Base-by-base conservation (phyloP, 73 alveolate species). In the Paramecium caudatum region DNA sequence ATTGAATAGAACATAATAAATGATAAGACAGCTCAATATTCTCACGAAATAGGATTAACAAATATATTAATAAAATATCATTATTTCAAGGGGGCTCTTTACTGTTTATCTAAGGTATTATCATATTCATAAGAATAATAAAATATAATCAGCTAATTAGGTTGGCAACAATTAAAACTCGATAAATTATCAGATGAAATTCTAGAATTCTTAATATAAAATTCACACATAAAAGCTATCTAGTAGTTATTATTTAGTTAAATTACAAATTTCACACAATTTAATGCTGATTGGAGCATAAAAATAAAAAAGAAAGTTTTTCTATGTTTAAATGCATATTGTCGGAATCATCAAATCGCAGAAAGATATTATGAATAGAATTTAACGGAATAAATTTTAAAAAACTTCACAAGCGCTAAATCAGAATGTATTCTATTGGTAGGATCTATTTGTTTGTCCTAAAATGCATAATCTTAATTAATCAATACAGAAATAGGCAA, bases 181-280 rank as follows among this genome's bases (percentile, higher is more conserved):
- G 80, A 55, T 55, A 43, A 55, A 23, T 55, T 55, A 10, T 27
- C 13, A 10, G 80, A 55, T 27, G 80, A 55, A 55, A 55, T 27
- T 55, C 30, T 55, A 55, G 80, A 55, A 55, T 55, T 55, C 30
- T 55, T 55, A 55, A 55, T 55, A 3, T 21, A 55, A 21, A 55
- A 55, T 23, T 5, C 45, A 23, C 9, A 55, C n/a, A 8, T 55
- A 19, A 19, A 55, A 55, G 23, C 10, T 21, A 5, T 55, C 3
- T 55, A 55, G 30, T 27, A 55, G 30, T 23, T 55, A 8, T 23
- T 55, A 23, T 55, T 55, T 23, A 8, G 23, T 23, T 0, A 4
- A 2, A 55, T 27, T 55, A 55, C 23, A 21, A 55, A 27, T 21
- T 10, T 55, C 30, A 10, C 30, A 10, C 23, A 55, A 27, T 27